A percentile compares a stretch with the other conserved stretches of the same genome.
These are phyloP conservation scores for Pseudogymnoascus sp. DNA, from an alignment of 2,329 filamentous ascomycete species.

Conservation along the genomic window DNA sequence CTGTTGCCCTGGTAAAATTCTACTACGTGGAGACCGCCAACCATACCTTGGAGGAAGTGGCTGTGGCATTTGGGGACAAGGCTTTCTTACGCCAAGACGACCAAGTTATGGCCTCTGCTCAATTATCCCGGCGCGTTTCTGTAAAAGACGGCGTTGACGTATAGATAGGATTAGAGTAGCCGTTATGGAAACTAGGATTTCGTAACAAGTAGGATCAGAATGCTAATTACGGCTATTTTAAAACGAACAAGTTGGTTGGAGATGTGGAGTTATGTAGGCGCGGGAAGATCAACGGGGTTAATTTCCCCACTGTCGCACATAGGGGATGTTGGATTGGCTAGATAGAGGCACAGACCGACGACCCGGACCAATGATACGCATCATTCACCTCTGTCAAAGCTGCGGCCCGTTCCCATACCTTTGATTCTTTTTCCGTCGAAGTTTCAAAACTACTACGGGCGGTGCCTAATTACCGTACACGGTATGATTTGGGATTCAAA, in stretches of 20 bases:
- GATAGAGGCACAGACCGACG: no score
- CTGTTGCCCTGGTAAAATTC: slow-evolving; percentile 31
- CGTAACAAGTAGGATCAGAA: neutral
- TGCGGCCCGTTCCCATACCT: neutral
- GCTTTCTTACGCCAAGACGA: slow-evolving; percentile 26
- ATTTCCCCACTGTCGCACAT: neutral
- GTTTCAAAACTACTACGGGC: neutral
- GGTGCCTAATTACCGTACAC: neutral
- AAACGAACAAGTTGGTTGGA: neutral
- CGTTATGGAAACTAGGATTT: neutral
- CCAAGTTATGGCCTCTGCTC: neutral
- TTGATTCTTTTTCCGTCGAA: neutral
- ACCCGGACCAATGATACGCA: neutral
- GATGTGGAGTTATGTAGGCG: neutral
- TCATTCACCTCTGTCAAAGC: neutral
- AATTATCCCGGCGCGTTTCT: neutral
- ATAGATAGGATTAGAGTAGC: neutral
- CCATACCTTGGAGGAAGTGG: slow-evolving; percentile 33
- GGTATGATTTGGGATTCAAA: neutral
- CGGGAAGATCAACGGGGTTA: neutral
- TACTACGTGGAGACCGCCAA: slow-evolving; percentile 37
- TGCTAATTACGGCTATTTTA: neutral
- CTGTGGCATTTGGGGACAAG: slow-evolving; percentile 35
- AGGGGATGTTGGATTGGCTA: no score
- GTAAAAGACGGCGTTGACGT: neutral